Conservation (phyloP, 805 yeast genomes). For the Metschnikowia lachancei region DNA sequence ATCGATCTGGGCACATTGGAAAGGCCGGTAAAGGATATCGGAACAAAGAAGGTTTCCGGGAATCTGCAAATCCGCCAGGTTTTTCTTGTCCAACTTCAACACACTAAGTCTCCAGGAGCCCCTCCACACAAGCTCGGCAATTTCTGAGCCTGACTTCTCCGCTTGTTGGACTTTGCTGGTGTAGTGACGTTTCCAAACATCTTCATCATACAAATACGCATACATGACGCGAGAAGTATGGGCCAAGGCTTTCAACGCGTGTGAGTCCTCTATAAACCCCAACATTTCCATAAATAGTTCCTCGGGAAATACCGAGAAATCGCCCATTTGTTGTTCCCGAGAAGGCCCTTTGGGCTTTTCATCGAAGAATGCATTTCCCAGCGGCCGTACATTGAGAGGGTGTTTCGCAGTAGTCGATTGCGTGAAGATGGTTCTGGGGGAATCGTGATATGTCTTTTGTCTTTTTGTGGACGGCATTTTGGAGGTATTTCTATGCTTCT, state of each 20-base stretch:
- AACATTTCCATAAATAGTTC: slow-evolving; percentile 58
- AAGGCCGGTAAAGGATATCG: slow-evolving; percentile 79
- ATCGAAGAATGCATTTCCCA: slow-evolving; percentile 17
- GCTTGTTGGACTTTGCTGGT: slow-evolving; percentile 14
- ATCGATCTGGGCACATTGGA: slow-evolving; percentile 71
- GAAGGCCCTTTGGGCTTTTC: slow-evolving; percentile 14
- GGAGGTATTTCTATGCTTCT: neutral
- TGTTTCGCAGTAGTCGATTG: slow-evolving; percentile 13
- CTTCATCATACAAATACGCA: slow-evolving; percentile 75
- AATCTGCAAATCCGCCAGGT: slow-evolving; percentile 48
- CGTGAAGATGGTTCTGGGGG: slow-evolving; percentile 7
- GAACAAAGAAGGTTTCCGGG: slow-evolving; percentile 59
- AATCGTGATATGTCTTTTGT: slow-evolving; percentile 8
- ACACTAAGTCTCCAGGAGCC: slow-evolving; percentile 81
- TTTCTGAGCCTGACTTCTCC: slow-evolving; percentile 14
- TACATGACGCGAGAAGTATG: slow-evolving; percentile 64
- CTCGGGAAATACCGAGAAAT: slow-evolving; percentile 53
- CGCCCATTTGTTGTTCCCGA: slow-evolving; percentile 48
- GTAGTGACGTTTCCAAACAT: slow-evolving; percentile 71
- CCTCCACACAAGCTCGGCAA: slow-evolving; percentile 46
- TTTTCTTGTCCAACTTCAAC: slow-evolving; percentile 31
- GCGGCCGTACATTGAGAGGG: slow-evolving; percentile 21
- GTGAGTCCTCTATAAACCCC: slow-evolving; percentile 44
- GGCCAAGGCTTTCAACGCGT: slow-evolving; percentile 51
- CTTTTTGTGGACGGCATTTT: slow-evolving; percentile 5